Conservation (phyloP, 2,329 filamentous ascomycete species). For the Cadophora gregata region DNA sequence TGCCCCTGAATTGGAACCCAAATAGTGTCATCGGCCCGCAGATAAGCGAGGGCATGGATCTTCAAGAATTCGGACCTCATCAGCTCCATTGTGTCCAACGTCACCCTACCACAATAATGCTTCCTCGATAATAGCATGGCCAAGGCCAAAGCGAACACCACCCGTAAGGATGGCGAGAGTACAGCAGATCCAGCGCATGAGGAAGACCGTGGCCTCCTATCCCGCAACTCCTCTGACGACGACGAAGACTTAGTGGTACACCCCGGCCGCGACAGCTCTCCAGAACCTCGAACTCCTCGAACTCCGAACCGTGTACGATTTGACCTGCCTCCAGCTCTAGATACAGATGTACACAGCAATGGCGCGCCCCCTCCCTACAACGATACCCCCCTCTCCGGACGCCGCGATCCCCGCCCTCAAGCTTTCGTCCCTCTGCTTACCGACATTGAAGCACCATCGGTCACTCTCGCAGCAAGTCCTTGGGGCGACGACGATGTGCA, state of each 20-base stretch:
- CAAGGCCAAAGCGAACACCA: conserved; percentile 48
- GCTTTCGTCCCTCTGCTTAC: conserved; percentile 71
- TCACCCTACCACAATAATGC: conserved; percentile 44
- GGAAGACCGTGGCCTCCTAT: conserved; percentile 50
- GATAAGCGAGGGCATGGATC: conserved; percentile 33
- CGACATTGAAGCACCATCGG: conserved; percentile 80
- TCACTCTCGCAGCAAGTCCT: conserved; percentile 61
- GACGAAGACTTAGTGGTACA: conserved; percentile 42
- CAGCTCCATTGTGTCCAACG: conserved; percentile 14
- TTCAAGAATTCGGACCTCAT: conserved; percentile 17
- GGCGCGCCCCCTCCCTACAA: conserved; percentile 52
- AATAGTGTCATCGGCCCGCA: conserved; percentile 19
- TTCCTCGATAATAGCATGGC: conserved; percentile 50
- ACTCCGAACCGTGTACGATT: conserved; percentile 46
- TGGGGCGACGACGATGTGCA: conserved; percentile 49
- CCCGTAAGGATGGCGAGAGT: conserved; percentile 39
- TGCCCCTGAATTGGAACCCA: conserved; percentile 15
- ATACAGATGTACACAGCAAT: conserved; percentile 41
- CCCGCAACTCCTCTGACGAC: conserved; percentile 40
- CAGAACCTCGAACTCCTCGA: conserved; percentile 39
- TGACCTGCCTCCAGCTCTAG: conserved; percentile 41
- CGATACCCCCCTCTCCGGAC: conserved; percentile 39
- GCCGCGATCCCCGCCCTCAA: conserved; percentile 40
- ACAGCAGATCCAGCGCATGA: conserved; percentile 39
- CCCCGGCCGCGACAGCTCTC: conserved; percentile 29